These are phyloP conservation scores for Pseudonitzschia multistriata DNA, from an alignment of 108 stramenopile species.

Conservation along the genomic window DNA sequence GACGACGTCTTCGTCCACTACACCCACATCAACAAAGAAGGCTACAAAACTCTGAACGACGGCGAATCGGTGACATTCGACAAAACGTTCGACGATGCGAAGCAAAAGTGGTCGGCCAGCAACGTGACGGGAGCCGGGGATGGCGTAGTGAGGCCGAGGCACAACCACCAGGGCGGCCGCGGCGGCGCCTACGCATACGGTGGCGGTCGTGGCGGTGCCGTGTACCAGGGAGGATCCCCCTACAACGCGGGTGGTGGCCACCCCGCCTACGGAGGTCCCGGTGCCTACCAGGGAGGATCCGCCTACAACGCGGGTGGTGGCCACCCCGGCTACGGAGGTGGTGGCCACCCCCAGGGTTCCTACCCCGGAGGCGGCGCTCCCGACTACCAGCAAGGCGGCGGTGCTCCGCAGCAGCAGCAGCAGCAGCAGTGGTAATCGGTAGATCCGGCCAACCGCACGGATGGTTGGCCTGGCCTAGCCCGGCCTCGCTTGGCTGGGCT, in stretches of 20 bases:
- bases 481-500: background rate
- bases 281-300: background rate
- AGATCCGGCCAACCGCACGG: background rate
- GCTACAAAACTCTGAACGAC: conserved; percentile 41
- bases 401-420: background rate
- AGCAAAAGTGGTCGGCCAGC: conserved; percentile 14
- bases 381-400: background rate
- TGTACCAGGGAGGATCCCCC: no score
- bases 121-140: conserved; percentile 12
- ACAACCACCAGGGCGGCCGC: background rate
- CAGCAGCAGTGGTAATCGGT: background rate
- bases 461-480: background rate
- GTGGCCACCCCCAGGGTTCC: background rate
- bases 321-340: background rate
- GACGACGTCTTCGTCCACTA: conserved; percentile 52
- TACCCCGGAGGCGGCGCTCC: background rate
- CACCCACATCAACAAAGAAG: conserved; percentile 34
- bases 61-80: conserved; percentile 43
- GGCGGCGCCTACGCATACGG: background rate
- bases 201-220: no score
- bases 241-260: background rate
- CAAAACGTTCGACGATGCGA: conserved; percentile 6
- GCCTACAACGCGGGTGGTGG: background rate
- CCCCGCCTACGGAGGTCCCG: background rate
- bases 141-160: background rate